Conservation (phyloP, 306 rosid genomes). For the Medicago arabica region DNA sequence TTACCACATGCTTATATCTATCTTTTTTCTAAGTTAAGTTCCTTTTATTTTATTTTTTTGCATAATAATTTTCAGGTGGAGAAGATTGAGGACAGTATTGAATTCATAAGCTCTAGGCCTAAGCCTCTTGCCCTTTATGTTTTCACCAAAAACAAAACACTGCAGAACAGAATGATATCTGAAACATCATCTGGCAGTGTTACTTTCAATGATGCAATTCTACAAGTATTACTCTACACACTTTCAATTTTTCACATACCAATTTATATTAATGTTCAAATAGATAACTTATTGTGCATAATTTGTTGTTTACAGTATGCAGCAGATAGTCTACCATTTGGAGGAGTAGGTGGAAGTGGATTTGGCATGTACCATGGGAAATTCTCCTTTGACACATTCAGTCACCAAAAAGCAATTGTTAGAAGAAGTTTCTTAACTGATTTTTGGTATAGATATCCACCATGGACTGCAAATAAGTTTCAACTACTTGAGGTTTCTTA, state of each 20-base stretch:
- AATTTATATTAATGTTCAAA: neutral
- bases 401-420: constrained; percentile 63
- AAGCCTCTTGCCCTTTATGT: constrained; percentile 78
- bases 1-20: neutral
- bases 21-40: neutral
- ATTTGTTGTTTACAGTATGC: constrained; percentile 61
- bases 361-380: constrained; percentile 82
- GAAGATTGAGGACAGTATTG: constrained; percentile 73
- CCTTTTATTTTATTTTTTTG: neutral
- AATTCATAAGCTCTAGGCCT: constrained; percentile 69
- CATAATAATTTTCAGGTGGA: constrained; percentile 54
- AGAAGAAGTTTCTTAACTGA: constrained; percentile 70
- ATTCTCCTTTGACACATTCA: constrained; percentile 82
- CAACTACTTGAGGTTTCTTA: constrained; percentile 60
- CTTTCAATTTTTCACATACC: neutral
- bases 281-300: neutral
- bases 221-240: constrained; percentile 54
- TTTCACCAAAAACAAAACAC: constrained; percentile 64
- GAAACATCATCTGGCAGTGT: constrained; percentile 87
- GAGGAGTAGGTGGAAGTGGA: constrained; percentile 90
- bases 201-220: constrained; percentile 63
- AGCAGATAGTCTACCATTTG: constrained; percentile 74
- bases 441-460: constrained; percentile 83
- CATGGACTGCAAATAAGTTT: constrained; percentile 70
- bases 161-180: constrained; percentile 61